Percentiles rank a stretch among this genome's conserved stretches.
Conservation (phyloP, 2,329 filamentous ascomycete genomes). For the Dothideomycetidae sp. region DNA sequence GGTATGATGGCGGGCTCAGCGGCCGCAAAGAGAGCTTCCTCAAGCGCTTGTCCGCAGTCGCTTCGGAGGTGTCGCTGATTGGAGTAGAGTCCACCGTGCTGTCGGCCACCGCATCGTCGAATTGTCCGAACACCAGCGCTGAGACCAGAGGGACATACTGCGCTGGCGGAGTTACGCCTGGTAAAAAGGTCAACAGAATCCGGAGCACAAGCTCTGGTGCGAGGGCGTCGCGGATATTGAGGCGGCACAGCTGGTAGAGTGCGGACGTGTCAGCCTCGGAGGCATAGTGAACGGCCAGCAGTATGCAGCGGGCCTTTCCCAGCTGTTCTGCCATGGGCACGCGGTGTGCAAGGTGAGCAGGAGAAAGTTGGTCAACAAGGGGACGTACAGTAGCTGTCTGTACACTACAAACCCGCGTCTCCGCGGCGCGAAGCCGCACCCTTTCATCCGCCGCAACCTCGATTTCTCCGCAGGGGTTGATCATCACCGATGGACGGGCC, state of each 20-base stretch:
- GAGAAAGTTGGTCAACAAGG: too few species aligned
- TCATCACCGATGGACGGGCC: too few species aligned
- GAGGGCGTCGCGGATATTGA: constrained; percentile 30
- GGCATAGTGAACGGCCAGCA: constrained; percentile 59
- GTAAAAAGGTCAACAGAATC: constrained; percentile 62
- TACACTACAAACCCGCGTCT: too few species aligned
- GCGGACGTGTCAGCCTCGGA: constrained; percentile 49
- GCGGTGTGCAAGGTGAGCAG: too few species aligned
- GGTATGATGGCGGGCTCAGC: constrained; percentile 38
- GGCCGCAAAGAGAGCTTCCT: constrained; percentile 49
- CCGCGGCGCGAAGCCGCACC: too few species aligned
- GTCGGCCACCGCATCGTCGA: constrained; percentile 30
- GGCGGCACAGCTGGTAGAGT: constrained; percentile 32
- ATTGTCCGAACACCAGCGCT: constrained; percentile 39
- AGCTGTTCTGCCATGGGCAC: constrained; percentile 25
- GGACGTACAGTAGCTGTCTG: too few species aligned
- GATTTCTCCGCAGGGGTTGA: too few species aligned
- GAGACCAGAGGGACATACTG: constrained; percentile 48
- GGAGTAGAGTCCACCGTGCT: constrained; percentile 38
- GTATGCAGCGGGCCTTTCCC: constrained; percentile 52
- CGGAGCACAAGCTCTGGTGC: constrained; percentile 52
- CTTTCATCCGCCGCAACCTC: too few species aligned
- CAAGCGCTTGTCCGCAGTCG: constrained; percentile 48
- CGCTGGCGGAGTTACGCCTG: constrained; percentile 52
- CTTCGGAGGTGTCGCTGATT: constrained; percentile 46